These are phyloP conservation scores for Acer saccharum DNA, from an alignment of 345 rosid genomes.

Conservation along the genomic window DNA sequence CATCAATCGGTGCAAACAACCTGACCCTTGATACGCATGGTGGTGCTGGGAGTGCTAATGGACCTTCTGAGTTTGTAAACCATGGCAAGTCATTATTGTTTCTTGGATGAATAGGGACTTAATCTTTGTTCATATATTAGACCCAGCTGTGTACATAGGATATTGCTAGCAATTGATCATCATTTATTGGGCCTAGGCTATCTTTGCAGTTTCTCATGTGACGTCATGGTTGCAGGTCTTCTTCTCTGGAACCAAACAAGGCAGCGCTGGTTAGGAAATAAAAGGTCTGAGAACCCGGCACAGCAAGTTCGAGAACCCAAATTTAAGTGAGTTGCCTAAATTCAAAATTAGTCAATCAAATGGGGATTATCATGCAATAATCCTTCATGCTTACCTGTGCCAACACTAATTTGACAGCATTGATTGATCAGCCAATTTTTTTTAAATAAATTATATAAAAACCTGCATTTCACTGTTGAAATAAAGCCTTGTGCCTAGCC, in stretches of 20 bases:
- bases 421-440: background rate
- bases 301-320: slow-evolving; percentile 49
- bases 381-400: background rate
- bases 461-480: background rate
- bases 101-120: slow-evolving; percentile 7
- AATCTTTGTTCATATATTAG: background rate
- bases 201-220: slow-evolving; percentile 5
- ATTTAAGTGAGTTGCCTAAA: slow-evolving; percentile 55
- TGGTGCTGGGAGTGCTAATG: slow-evolving; percentile 39
- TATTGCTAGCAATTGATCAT: background rate
- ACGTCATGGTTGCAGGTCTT: slow-evolving; percentile 50
- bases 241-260: slow-evolving; percentile 86
- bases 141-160: background rate
- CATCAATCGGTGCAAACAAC: slow-evolving; percentile 56
- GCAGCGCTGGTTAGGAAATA: slow-evolving; percentile 74
- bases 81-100: slow-evolving; percentile 53
- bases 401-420: background rate
- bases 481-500: slow-evolving; percentile 1
- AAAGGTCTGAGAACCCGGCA: slow-evolving; percentile 33
- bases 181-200: slow-evolving; percentile 1
- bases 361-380: background rate
- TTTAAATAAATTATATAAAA: background rate
- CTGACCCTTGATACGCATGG: slow-evolving; percentile 43
- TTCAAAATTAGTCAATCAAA: slow-evolving; percentile 10
- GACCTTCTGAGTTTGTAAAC: slow-evolving; percentile 63